These are phyloP conservation scores for Cyamopsis tetragonoloba DNA, from an alignment of 306 rosid species.

Conservation along the genomic window DNA sequence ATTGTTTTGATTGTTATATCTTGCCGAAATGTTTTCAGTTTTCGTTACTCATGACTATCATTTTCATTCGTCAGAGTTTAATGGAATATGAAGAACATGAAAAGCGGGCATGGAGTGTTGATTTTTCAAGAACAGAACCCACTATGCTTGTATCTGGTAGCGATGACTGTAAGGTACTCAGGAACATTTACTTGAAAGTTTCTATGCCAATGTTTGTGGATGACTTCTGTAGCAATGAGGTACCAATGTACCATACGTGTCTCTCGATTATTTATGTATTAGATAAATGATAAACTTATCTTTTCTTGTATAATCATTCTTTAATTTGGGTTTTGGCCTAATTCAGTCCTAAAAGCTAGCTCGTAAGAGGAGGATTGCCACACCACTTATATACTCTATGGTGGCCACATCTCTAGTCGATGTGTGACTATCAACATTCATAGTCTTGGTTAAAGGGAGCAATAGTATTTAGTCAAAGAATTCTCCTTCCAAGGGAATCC, in stretches of 20 bases:
- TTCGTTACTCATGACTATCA: slow-evolving; percentile 11
- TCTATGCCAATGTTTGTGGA: slow-evolving; percentile 1
- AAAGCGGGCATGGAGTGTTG: slow-evolving; percentile 99
- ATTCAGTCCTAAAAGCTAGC: no score
- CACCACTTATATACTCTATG: no score
- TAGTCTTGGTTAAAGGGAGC: no score
- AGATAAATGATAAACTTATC: not conserved
- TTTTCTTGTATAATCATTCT: not conserved
- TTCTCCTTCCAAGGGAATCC: not conserved
- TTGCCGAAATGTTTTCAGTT: not conserved
- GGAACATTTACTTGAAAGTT: slow-evolving; percentile 10
- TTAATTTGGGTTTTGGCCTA: no score
- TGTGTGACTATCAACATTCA: no score
- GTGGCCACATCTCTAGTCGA: no score
- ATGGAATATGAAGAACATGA: slow-evolving; percentile 99
- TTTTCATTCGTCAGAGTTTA: slow-evolving; percentile 55
- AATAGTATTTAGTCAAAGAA: no score
- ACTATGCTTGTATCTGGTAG: slow-evolving; percentile 96
- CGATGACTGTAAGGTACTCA: slow-evolving; percentile 91
- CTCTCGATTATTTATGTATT: not conserved
- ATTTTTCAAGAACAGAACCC: slow-evolving; percentile 93
- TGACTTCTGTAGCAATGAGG: slow-evolving; percentile 1
- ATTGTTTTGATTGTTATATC: not conserved
- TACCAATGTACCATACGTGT: not conserved
- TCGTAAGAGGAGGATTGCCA: no score